Percentiles rank a stretch among this genome's conserved stretches.
phyloP scores from a whole-genome alignment of 306 rosid species.

The Comarum palustre region DNA sequence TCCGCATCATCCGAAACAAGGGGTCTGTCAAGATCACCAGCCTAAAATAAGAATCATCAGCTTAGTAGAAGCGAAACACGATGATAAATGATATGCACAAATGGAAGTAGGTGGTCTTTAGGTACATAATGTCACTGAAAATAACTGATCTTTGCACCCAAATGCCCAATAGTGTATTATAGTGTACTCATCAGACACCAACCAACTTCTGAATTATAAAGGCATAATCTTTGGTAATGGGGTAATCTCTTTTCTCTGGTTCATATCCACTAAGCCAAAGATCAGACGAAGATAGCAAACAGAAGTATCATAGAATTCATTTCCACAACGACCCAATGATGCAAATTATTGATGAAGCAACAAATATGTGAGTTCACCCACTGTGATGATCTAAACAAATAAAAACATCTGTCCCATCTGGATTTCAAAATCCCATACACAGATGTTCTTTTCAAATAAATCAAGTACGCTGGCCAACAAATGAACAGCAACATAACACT shows the following conservation, averaged over 20 bases:
- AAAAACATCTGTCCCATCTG: background rate
- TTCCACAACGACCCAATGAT: background rate
- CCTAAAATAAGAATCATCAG: conserved; percentile 32
- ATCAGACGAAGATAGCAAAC: background rate
- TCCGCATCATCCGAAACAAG: conserved; percentile 52
- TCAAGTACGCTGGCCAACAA: background rate
- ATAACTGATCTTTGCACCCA: conserved; percentile 3
- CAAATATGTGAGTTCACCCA: background rate
- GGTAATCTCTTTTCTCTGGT: background rate
- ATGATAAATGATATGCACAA: conserved; percentile 2
- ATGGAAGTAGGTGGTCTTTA: background rate
- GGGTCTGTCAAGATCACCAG: conserved; percentile 72
- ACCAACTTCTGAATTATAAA: background rate
- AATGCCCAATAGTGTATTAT: background rate
- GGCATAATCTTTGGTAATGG: background rate
- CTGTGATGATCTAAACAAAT: background rate
- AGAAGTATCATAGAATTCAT: background rate
- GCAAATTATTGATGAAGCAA: background rate
- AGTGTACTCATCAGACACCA: background rate
- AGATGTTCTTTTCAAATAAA: background rate
- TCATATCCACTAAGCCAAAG: background rate
- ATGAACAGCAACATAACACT: background rate
- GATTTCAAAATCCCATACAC: background rate
- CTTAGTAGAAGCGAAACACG: conserved; percentile 11
- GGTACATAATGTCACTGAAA: background rate